Base-by-base conservation (phyloP, 2,329 filamentous ascomycete genomes). In the Zelopaecilomyces penicillatus region DNA sequence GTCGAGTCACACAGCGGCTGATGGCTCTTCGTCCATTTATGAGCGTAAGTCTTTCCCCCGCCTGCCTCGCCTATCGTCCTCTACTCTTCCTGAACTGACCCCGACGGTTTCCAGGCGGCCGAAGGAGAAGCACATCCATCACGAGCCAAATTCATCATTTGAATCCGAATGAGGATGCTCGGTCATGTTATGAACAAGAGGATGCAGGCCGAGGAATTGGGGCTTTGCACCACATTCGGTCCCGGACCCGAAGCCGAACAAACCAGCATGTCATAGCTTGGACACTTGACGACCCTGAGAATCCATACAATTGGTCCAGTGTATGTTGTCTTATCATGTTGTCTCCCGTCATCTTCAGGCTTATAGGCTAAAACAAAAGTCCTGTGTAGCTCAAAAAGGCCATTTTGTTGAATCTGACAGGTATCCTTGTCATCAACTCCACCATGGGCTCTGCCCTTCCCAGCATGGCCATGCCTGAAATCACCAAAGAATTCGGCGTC, bases 391-490 rank as follows among this genome's bases (percentile, higher is more conserved):
- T 53, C 41, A 77, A 70, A 53, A 85, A 85, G 56, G 51, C 63
- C 2, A 63, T 66, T 37, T 69, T 84, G 5, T 56, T 82, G 2
- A 54, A 75, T 28, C 69, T 75, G 1, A 73, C 74, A 3, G 78
- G 80, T 64, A 59, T 75, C 50, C 69, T 74, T 44, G 80, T 85
- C 39, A 67, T 83, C 57, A 87, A 87, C 59, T 80, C 75, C 30
- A 86, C 82, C 6, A 76, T 86, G 63, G 78, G 76, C 2, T 82
- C 76, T 37, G 71, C 80, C 0, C 66, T 86, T 5, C 79, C 82
- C 1, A 77, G 78, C 44, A 82, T 82, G 58, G 77, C 78, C 8
- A 71, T 80, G 3, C 68, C 74, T 2, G 73, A 70, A 39, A 82
- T 85, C 38, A 65, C 71, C 3, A 57, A 63, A 4, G 68, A 82